A percentile compares a stretch with the other conserved stretches of the same genome.
Evolutionary conservation across 2,329 filamentous ascomycete species (phyloP).

Genomic region (Hypoxylon rubiginosum): DNA sequence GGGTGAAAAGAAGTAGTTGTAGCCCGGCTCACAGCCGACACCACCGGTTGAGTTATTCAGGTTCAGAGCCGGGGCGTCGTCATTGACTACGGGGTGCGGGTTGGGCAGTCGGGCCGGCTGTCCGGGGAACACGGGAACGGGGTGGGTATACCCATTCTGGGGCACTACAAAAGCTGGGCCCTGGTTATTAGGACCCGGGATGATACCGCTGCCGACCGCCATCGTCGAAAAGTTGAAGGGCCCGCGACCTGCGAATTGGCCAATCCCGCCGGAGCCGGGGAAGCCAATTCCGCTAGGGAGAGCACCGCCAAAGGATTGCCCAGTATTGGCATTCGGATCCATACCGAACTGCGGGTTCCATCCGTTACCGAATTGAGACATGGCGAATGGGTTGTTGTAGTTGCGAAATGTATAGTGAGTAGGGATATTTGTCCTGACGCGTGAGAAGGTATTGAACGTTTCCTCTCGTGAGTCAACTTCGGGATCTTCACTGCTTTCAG

Average conservation of each 20-base stretch:
- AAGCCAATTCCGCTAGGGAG: conserved; percentile 6
- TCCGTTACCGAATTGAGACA: conserved; percentile 40
- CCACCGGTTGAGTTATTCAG: conserved; percentile 70
- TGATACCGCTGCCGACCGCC: conserved; percentile 48
- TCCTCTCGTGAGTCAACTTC: not conserved
- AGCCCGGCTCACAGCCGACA: conserved; percentile 71
- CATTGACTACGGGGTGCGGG: conserved; percentile 59
- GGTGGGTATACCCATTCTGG: conserved; percentile 37
- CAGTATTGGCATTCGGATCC: conserved; percentile 28
- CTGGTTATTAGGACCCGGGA: conserved; percentile 35
- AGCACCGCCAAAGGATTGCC: conserved; percentile 5
- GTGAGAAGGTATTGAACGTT: not conserved
- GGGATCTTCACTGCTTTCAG: not conserved
- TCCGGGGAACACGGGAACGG: conserved; percentile 46
- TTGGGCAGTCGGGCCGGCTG: conserved; percentile 57
- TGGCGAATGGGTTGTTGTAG: conserved; percentile 17
- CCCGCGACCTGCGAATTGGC: not conserved
- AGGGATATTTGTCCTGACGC: not conserved
- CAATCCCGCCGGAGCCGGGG: conserved; percentile 3
- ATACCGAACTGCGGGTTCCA: conserved; percentile 47
- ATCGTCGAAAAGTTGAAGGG: conserved; percentile 46
- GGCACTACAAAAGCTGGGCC: conserved; percentile 41
- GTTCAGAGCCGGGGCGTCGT: conserved; percentile 64
- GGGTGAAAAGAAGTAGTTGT: conserved; percentile 72
- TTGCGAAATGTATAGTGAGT: not conserved